Evolutionary conservation across 768 basidiomycete species (phyloP), one percentile per base, ranked within the genome.

Genomic region (Rhizopogon salebrosus): DNA sequence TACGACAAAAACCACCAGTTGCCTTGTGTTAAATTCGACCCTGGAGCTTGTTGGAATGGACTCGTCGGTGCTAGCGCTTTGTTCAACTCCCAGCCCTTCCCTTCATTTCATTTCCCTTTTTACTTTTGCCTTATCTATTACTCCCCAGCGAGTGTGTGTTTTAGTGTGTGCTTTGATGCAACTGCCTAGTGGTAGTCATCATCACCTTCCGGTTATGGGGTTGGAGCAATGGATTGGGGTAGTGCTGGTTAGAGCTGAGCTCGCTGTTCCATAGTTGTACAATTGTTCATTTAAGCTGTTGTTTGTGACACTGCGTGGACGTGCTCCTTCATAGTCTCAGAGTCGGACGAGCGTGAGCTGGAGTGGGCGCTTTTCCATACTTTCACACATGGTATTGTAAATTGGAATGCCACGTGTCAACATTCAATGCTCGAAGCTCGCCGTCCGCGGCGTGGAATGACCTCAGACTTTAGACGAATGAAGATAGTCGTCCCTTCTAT

Each of bases 21-120:
- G 45, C 45, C 45, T 46, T 34, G 26, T 46, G 29, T 34, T 31
- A 31, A 45, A 45, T 13, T 18, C 45, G 16, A 46, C 29, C 45
- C 31, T 46, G 45, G 45, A 23, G 48, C n/a, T 53, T 51, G 48
- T 57, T 37, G 45, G 52, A 51, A 53, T 49, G 52, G 49, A 53
- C 52, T 51, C 49, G 18, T 36, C 35, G 36, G 52, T 53, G 52
- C 52, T 51, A 37, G 49, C 52, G 26, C 53, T 36, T 50, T 39
- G 20, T 52, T 41, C 41, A 16, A 22, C 50, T 34, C 48, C 38
- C 13, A 29, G 36, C 49, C 29, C 51, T 27, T 27, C 40, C 50
- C 41, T 39, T 53, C 54, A 43, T 43, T 35, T 36, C 43, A 46
- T 46, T 45, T 31, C 26, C 31, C 37, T 51, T 49, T 46, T 53